Conservation (phyloP, 176 grass and related monocot genomes). For the Canna indica region DNA sequence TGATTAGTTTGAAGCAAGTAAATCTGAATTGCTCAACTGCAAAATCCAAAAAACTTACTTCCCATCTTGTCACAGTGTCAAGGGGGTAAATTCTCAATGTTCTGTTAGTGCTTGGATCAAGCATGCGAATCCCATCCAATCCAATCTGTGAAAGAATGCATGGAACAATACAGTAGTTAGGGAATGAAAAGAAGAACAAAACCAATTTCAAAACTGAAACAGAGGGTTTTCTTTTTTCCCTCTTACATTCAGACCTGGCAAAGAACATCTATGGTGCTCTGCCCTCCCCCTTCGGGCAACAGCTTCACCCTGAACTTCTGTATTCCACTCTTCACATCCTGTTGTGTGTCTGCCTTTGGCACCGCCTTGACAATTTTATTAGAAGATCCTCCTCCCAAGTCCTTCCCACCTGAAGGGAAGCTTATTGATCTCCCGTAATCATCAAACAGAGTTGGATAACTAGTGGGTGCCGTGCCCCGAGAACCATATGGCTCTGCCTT, state of each 20-base stretch:
- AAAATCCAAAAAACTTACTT: slow-evolving; percentile 41
- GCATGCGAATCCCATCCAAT: slow-evolving; percentile 98
- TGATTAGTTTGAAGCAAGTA: neutral
- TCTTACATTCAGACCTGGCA: slow-evolving; percentile 47
- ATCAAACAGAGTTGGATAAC: slow-evolving; percentile 61
- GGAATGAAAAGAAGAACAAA: neutral
- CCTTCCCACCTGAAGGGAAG: slow-evolving; percentile 26
- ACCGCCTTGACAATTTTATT: slow-evolving; percentile 72
- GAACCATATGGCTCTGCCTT: slow-evolving; percentile 57
- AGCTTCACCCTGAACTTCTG: slow-evolving; percentile 96
- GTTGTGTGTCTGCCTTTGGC: slow-evolving; percentile 59
- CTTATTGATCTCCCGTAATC: slow-evolving; percentile 89
- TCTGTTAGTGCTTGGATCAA: slow-evolving; percentile 77
- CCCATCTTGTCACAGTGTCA: slow-evolving; percentile 87
- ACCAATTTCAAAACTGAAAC: neutral
- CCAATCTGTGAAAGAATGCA: slow-evolving; percentile 50
- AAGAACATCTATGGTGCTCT: slow-evolving; percentile 70
- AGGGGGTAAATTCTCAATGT: slow-evolving; percentile 85
- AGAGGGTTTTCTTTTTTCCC: no score
- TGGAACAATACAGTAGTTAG: slow-evolving; percentile 1
- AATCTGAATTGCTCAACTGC: neutral
- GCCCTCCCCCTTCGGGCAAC: slow-evolving; percentile 60
- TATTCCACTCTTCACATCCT: slow-evolving; percentile 62
- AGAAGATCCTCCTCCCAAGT: slow-evolving; percentile 27
- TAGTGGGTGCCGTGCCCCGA: slow-evolving; percentile 51